A percentile compares a stretch with the other conserved stretches of the same genome.
phyloP scores from a whole-genome alignment of 345 rosid species.

The Populus tremula region DNA sequence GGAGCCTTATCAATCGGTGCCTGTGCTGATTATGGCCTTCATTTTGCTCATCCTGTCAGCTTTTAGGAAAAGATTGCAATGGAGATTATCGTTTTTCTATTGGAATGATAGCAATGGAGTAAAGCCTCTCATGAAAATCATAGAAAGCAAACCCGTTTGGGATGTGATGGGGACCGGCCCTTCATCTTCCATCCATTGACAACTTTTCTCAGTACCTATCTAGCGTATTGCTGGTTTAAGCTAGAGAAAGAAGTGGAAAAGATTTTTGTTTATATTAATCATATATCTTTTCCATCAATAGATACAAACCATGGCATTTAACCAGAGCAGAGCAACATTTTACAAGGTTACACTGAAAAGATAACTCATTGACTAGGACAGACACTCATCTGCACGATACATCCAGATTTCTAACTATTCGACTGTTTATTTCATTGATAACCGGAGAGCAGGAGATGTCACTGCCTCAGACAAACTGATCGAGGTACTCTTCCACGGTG shows the following conservation, averaged over 20 bases:
- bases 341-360: not conserved
- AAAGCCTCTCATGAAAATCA: not conserved
- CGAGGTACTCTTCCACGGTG: slow-evolving; percentile 21
- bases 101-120: not conserved
- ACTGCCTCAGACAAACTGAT: slow-evolving; percentile 5
- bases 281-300: not conserved
- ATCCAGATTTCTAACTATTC: not conserved
- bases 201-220: not conserved
- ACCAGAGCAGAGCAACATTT: not conserved
- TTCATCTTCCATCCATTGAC: not conserved
- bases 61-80: not conserved
- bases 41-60: not conserved
- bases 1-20: not conserved
- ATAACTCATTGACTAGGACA: not conserved
- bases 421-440: not conserved
- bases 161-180: not conserved
- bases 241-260: not conserved
- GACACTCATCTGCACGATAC: not conserved
- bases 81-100: not conserved
- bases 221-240: not conserved
- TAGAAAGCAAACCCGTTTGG: not conserved
- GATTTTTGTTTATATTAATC: not conserved
- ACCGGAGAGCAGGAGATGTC: not conserved
- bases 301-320: not conserved
- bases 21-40: not conserved